Percentiles rank a stretch among this genome's conserved stretches.
Conservation (phyloP, 1,284 basidiomycete genomes). For the Ceraceosorus guamensis region DNA sequence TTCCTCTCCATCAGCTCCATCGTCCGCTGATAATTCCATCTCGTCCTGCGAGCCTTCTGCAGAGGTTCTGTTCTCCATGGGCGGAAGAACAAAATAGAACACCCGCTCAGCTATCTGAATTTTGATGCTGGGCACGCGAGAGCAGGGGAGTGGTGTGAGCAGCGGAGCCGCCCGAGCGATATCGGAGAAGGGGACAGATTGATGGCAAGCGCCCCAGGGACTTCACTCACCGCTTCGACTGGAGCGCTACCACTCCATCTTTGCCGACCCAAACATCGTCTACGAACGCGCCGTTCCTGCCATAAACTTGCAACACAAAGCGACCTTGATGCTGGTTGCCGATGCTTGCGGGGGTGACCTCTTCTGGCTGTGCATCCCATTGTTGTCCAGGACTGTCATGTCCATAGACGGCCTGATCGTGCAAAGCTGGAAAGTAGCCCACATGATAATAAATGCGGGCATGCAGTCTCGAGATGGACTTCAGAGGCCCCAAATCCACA, state of each 20-base stretch:
- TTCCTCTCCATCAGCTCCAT: slow-evolving; percentile 27
- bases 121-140: slow-evolving; percentile 63
- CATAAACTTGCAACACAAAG: slow-evolving; percentile 83
- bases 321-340: slow-evolving; percentile 55
- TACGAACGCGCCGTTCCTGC: slow-evolving; percentile 94
- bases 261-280: slow-evolving; percentile 89
- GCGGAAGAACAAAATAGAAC: slow-evolving; percentile 89
- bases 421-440: slow-evolving; percentile 8
- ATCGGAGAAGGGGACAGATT: no score
- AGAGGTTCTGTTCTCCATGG: slow-evolving; percentile 25
- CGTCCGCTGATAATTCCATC: slow-evolving; percentile 28
- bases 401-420: slow-evolving; percentile 3
- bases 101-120: slow-evolving; percentile 97
- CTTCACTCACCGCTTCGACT: slow-evolving; percentile 22
- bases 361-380: slow-evolving; percentile 1
- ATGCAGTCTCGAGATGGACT: slow-evolving; percentile 91
- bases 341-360: not conserved
- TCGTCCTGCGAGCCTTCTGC: slow-evolving; percentile 12
- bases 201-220: not conserved
- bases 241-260: slow-evolving; percentile 64
- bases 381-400: not conserved
- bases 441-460: slow-evolving; percentile 70
- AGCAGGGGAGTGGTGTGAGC: no score
- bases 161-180: no score
- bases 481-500: slow-evolving; percentile 90